Percentiles rank a stretch among this genome's conserved stretches.
These are phyloP conservation scores for Viola pubescens DNA, from an alignment of 441 rosid genomes.

Conservation along the genomic window DNA sequence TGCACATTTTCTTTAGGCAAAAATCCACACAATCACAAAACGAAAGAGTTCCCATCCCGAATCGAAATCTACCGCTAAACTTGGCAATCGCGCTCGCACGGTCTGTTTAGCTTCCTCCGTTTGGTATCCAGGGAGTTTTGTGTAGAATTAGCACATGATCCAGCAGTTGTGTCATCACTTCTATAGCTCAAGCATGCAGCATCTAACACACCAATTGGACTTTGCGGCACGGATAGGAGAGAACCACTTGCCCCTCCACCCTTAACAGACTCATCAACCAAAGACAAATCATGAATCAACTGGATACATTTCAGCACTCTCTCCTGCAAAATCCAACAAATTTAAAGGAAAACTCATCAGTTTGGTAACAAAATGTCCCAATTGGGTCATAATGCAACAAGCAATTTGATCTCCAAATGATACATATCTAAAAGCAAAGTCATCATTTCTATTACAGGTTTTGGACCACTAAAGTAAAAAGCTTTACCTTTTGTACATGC, in stretches of 20 bases:
- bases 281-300: conserved; percentile 28
- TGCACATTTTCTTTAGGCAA: neutral
- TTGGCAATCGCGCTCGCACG: conserved; percentile 14
- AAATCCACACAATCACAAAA: too few relatives aligned
- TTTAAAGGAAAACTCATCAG: neutral
- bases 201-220: conserved; percentile 67
- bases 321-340: conserved; percentile 33
- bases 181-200: conserved; percentile 63
- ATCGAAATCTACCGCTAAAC: conserved; percentile 15
- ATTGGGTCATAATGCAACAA: neutral
- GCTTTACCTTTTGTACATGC: conserved; percentile 42
- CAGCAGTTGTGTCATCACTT: conserved; percentile 40
- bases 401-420: conserved; percentile 16
- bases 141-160: conserved; percentile 37
- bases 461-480: conserved; percentile 22
- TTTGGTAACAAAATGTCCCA: neutral
- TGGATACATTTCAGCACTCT: conserved; percentile 38
- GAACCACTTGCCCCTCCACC: conserved; percentile 15
- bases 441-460: conserved; percentile 13
- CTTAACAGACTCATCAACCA: conserved; percentile 24
- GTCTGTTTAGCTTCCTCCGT: conserved; percentile 41
- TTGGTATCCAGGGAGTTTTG: conserved; percentile 32
- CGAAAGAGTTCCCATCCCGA: neutral
- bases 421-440: conserved; percentile 6
- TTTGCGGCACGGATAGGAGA: conserved; percentile 37